A percentile compares a stretch with the other conserved stretches of the same genome.
These are phyloP conservation scores for Ustilago lituana DNA, from an alignment of 1,284 basidiomycete species.

Conservation along the genomic window DNA sequence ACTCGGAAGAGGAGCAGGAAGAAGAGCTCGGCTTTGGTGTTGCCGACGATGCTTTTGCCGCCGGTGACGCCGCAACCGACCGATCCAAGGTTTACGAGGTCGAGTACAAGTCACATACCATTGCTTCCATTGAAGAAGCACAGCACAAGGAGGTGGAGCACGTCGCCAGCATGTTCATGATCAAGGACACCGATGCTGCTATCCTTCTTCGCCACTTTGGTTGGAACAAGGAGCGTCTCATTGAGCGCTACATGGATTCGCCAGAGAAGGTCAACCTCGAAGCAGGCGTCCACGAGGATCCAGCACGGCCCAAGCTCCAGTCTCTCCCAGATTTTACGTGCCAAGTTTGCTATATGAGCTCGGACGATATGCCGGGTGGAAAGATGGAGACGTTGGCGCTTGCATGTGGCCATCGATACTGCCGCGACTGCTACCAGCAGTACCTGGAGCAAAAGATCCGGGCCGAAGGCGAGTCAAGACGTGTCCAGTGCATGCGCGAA, in stretches of 20 bases:
- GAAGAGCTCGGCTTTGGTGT: constrained; percentile 46
- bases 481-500: constrained; percentile 91
- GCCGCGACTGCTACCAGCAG: constrained; percentile 80
- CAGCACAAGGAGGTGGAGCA: constrained; percentile 64
- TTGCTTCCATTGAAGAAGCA: constrained; percentile 49
- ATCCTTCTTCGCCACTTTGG: constrained; percentile 83
- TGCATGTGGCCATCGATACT: constrained; percentile 64
- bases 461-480: constrained; percentile 84
- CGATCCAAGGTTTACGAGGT: constrained; percentile 60
- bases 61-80: constrained; percentile 38
- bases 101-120: constrained; percentile 57
- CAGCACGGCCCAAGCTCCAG: constrained; percentile 48
- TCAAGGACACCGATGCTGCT: constrained; percentile 71
- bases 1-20: constrained; percentile 41
- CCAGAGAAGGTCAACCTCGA: constrained; percentile 60
- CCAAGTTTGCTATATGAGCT: constrained; percentile 59
- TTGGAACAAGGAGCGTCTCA: constrained; percentile 96
- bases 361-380: constrained; percentile 51
- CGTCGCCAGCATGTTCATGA: constrained; percentile 62
- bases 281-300: constrained; percentile 60
- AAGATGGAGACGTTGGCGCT: constrained; percentile 60
- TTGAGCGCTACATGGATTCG: constrained; percentile 67
- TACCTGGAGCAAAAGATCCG: constrained; percentile 87
- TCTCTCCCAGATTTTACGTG: constrained; percentile 58
- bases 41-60: constrained; percentile 48